A percentile compares a stretch with the other conserved stretches of the same genome.
These are phyloP conservation scores for Hericium erinaceus DNA, from an alignment of 768 basidiomycete species.

Conservation along the genomic window DNA sequence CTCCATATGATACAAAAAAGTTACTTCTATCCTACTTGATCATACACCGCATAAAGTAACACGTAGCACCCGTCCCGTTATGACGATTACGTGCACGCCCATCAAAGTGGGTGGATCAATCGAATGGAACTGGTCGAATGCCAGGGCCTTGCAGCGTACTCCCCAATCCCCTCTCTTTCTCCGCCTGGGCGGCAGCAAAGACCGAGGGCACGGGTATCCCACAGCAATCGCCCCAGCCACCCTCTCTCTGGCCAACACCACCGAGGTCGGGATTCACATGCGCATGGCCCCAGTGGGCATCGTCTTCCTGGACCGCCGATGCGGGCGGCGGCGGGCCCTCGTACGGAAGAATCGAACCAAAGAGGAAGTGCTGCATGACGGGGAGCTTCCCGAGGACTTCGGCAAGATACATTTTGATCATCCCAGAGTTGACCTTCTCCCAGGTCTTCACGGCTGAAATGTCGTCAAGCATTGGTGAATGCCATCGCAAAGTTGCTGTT, in stretches of 20 bases:
- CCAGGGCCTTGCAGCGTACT: slow-evolving; percentile 45
- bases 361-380: slow-evolving; percentile 93
- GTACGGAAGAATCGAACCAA: slow-evolving; percentile 72
- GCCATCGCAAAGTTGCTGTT: slow-evolving; percentile 92
- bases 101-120: slow-evolving; percentile 26
- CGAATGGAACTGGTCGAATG: slow-evolving; percentile 74
- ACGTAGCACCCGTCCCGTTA: no score
- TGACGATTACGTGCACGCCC: no score
- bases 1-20: no score
- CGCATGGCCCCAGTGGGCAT: slow-evolving; percentile 40
- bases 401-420: slow-evolving; percentile 96
- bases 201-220: slow-evolving; percentile 80
- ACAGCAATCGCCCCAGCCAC: slow-evolving; percentile 86
- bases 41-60: no score
- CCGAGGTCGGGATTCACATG: slow-evolving; percentile 34
- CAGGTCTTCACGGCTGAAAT: slow-evolving; percentile 89
- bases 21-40: no score
- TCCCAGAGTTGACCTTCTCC: slow-evolving; percentile 93
- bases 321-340: slow-evolving; percentile 45
- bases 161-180: slow-evolving; percentile 30
- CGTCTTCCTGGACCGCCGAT: slow-evolving; percentile 21
- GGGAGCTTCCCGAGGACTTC: slow-evolving; percentile 95
- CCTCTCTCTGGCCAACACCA: slow-evolving; percentile 27
- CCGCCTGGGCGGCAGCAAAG: slow-evolving; percentile 57
- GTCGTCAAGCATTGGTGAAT: slow-evolving; percentile 98